Evolutionary conservation across 495 filamentous ascomycete genomes (phyloP).

Genomic region (Hypoxylon subgilvum): DNA sequence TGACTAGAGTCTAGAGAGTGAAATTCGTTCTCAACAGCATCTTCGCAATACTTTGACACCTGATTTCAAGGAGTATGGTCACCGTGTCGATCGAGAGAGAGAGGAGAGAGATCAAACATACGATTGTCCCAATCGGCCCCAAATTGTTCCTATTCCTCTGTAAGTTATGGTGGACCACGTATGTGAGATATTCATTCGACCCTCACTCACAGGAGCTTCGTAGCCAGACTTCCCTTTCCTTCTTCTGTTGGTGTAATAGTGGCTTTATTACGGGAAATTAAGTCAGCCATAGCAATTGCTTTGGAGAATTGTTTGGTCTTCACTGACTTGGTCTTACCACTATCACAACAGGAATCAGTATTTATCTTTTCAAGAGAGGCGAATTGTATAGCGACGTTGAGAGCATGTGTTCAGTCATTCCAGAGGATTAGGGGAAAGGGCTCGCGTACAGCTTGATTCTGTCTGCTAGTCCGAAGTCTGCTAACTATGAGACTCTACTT

Average conservation of each 20-base stretch:
- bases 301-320: neutral
- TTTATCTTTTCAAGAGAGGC: neutral
- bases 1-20: neutral
- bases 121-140: slow-evolving; percentile 26
- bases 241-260: neutral
- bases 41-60: no score
- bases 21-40: neutral
- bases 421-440: neutral
- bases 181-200: neutral
- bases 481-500: slow-evolving; percentile 2
- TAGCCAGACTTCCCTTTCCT: neutral
- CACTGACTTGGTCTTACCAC: slow-evolving; percentile 18
- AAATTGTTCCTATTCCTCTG: slow-evolving; percentile 29
- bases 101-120: neutral
- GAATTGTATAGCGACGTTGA: neutral
- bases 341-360: neutral
- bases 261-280: neutral
- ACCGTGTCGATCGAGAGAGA: neutral
- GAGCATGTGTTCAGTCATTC: neutral
- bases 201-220: slow-evolving; percentile 21
- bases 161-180: neutral
- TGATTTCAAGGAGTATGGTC: neutral
- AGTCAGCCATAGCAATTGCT: neutral
- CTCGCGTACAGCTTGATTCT: slow-evolving; percentile 7
- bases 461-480: slow-evolving; percentile 8